Conservation (phyloP, 1,139 yeast species). For the Blastobotrys capitulatus region DNA sequence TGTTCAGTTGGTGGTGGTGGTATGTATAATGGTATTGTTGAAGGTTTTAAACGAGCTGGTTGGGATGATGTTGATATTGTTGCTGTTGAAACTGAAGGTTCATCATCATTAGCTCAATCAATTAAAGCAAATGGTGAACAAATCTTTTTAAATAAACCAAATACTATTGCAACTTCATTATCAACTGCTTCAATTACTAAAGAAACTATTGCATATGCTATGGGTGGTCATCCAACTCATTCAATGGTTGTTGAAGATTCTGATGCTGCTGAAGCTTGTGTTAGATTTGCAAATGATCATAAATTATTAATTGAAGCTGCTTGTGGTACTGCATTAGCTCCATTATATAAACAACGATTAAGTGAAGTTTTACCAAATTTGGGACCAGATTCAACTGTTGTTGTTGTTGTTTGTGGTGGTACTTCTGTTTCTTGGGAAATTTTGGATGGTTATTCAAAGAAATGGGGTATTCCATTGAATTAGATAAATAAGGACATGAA, state of each 20-base stretch:
- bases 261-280: constrained; percentile 51
- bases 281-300: constrained; percentile 47
- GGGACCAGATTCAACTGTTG: constrained; percentile 24
- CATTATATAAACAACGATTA: constrained; percentile 38
- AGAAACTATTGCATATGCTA: constrained; percentile 44
- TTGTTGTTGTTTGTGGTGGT: constrained; percentile 35
- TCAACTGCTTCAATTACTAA: constrained; percentile 55
- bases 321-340: constrained; percentile 64
- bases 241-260: constrained; percentile 49
- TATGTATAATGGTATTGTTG: constrained; percentile 56
- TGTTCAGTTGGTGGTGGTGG: constrained; percentile 81
- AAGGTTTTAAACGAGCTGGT: constrained; percentile 45
- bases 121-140: constrained; percentile 36
- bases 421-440: constrained; percentile 29
- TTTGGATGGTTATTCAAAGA: constrained; percentile 25
- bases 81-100: constrained; percentile 63
- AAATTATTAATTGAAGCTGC: constrained; percentile 63
- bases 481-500: too few species aligned
- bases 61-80: constrained; percentile 44
- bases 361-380: constrained; percentile 25
- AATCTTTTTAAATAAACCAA: constrained; percentile 42
- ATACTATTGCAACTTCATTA: constrained; percentile 57
- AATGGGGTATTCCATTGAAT: constrained; percentile 11
- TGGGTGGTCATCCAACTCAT: constrained; percentile 35
- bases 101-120: constrained; percentile 52